A percentile compares a stretch with the other conserved stretches of the same genome.
phyloP scores from a whole-genome alignment of 805 yeast genomes.

The Saccharomycopsis vini region DNA sequence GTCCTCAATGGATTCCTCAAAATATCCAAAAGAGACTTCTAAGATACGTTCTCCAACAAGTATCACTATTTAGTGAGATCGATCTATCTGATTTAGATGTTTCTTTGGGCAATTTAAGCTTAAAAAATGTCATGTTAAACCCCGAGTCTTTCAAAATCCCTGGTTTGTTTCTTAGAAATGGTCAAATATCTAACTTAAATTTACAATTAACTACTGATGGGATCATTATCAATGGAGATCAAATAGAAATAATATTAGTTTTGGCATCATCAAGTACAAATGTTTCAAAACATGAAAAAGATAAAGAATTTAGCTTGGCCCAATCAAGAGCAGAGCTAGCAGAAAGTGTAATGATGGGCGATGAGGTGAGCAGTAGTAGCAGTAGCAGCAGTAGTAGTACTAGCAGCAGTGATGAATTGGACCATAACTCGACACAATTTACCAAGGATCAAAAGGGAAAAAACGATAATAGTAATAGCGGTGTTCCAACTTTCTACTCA shows the following conservation, averaged over 20 bases:
- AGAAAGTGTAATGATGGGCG: constrained; percentile 26
- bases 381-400: neutral
- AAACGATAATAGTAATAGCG: neutral
- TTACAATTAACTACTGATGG: constrained; percentile 63
- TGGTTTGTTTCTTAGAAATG: constrained; percentile 53
- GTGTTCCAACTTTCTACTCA: constrained; percentile 9
- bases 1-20: constrained; percentile 63
- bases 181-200: constrained; percentile 45
- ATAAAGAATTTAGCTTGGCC: constrained; percentile 14
- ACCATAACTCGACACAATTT: neutral
- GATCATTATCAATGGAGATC: constrained; percentile 51
- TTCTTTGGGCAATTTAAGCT: constrained; percentile 51
- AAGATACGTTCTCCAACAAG: constrained; percentile 70
- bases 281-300: neutral
- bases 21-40: constrained; percentile 76
- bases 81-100: constrained; percentile 79
- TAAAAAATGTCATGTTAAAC: constrained; percentile 59
- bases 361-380: constrained; percentile 2
- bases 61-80: constrained; percentile 71
- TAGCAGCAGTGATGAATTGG: constrained; percentile 3
- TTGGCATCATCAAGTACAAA: neutral
- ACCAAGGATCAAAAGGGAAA: neutral
- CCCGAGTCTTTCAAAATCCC: constrained; percentile 60
- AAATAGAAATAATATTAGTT: neutral
- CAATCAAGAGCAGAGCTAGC: constrained; percentile 17